phyloP scores from a whole-genome alignment of 2,329 filamentous ascomycete genomes.

The Alternaria panax region DNA sequence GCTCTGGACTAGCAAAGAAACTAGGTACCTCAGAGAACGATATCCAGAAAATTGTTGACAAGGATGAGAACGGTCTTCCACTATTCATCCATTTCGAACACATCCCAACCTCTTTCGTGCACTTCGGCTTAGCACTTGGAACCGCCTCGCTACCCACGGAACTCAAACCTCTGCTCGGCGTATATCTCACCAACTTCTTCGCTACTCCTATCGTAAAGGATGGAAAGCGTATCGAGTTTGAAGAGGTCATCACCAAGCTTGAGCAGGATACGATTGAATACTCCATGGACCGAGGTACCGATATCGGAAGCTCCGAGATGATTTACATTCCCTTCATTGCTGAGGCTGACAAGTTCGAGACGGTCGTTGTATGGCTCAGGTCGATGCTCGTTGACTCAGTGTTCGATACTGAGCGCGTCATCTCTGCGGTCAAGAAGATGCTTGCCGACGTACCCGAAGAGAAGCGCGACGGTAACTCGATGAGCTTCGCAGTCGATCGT shows the following conservation, averaged over 20 bases:
- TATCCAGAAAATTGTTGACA: slow-evolving; percentile 79
- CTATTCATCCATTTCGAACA: slow-evolving; percentile 98
- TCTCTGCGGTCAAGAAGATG: slow-evolving; percentile 75
- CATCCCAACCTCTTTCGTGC: slow-evolving; percentile 90
- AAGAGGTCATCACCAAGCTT: slow-evolving; percentile 88
- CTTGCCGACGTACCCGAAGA: slow-evolving; percentile 90
- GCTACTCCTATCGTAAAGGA: slow-evolving; percentile 83
- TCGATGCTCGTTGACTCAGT: slow-evolving; percentile 88
- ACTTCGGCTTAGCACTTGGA: slow-evolving; percentile 80
- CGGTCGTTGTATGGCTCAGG: slow-evolving; percentile 82
- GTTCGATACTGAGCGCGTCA: slow-evolving; percentile 75
- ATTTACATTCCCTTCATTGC: slow-evolving; percentile 83
- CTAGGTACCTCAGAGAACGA: slow-evolving; percentile 72
- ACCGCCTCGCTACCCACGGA: slow-evolving; percentile 80
- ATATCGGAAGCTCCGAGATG: slow-evolving; percentile 80
- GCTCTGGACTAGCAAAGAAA: slow-evolving; percentile 77
- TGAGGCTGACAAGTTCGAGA: slow-evolving; percentile 85
- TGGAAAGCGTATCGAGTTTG: slow-evolving; percentile 81
- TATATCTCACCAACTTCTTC: slow-evolving; percentile 94
- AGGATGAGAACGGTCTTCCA: slow-evolving; percentile 68
- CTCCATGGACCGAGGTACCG: slow-evolving; percentile 70
- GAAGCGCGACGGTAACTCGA: slow-evolving; percentile 82
- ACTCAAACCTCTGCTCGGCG: slow-evolving; percentile 80
- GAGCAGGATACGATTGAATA: slow-evolving; percentile 93
- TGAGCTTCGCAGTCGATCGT: slow-evolving; percentile 69